Evolutionary conservation across 768 basidiomycete species (phyloP).

Genomic region (Calocybe cyanea): DNA sequence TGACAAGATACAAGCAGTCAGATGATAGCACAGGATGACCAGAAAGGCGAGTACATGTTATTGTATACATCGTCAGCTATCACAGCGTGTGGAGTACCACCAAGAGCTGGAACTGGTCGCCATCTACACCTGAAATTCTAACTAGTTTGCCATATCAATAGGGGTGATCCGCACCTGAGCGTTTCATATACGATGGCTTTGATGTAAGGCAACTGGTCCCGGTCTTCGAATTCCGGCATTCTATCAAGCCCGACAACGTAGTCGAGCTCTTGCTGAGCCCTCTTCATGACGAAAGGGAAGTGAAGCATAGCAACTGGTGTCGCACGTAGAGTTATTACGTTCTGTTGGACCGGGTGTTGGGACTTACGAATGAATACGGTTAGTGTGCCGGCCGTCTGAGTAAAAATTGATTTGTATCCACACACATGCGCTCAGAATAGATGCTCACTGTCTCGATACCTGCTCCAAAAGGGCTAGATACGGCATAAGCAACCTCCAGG

Average conservation of each 20-base stretch:
- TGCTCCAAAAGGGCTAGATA: constrained; percentile 43
- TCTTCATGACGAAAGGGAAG: constrained; percentile 20
- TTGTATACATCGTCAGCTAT: constrained; percentile 12
- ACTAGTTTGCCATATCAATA: background rate
- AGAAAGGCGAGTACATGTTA: constrained; percentile 4
- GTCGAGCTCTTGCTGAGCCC: constrained; percentile 16
- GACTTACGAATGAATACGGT: constrained; percentile 28
- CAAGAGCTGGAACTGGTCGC: constrained; percentile 13
- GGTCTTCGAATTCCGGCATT: constrained; percentile 13
- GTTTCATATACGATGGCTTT: constrained; percentile 14
- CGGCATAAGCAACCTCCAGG: constrained; percentile 40
- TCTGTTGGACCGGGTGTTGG: no score
- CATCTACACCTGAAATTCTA: constrained; percentile 4
- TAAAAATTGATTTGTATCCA: background rate
- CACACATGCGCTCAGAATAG: background rate
- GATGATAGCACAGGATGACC: background rate
- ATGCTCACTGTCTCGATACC: constrained; percentile 39
- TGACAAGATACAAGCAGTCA: background rate
- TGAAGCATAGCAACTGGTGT: constrained; percentile 13
- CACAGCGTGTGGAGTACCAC: constrained; percentile 14
- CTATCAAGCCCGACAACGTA: constrained; percentile 8
- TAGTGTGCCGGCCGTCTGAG: constrained; percentile 28
- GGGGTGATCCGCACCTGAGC: constrained; percentile 6
- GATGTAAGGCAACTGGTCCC: constrained; percentile 14
- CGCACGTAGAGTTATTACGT: background rate